Evolutionary conservation across 352 stramenopile species (phyloP).

Genomic region (Phytophthora multivora): DNA sequence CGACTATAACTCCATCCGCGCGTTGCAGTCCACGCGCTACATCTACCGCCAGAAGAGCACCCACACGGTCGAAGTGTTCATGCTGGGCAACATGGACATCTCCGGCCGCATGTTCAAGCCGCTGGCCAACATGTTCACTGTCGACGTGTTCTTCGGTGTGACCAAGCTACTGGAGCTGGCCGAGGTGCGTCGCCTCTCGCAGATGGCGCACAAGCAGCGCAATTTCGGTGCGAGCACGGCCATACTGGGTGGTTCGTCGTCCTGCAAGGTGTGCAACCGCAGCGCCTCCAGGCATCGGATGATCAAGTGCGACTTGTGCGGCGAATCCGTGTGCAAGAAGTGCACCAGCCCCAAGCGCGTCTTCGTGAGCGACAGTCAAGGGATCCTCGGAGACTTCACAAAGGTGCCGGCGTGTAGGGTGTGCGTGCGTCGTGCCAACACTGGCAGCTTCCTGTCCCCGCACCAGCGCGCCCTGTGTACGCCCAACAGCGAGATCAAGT

Average conservation of each 20-base stretch:
- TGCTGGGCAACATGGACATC: constrained; percentile 59
- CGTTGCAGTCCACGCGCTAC: constrained; percentile 55
- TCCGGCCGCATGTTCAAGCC: constrained; percentile 45
- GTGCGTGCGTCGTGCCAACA: constrained; percentile 48
- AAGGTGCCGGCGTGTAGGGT: constrained; percentile 47
- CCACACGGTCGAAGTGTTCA: constrained; percentile 63
- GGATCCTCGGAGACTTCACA: constrained; percentile 50
- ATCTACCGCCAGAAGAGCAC: constrained; percentile 62
- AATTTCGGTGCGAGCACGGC: constrained; percentile 23
- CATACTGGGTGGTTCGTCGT: constrained; percentile 17
- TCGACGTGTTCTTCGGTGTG: constrained; percentile 52
- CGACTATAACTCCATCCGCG: constrained; percentile 57
- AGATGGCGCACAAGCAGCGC: constrained; percentile 49
- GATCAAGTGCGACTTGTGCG: constrained; percentile 53
- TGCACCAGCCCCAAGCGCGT: constrained; percentile 51
- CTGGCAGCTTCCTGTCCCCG: constrained; percentile 25
- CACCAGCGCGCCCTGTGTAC: constrained; percentile 28
- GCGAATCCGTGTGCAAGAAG: constrained; percentile 48
- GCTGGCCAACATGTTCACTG: constrained; percentile 46
- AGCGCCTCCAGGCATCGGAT: constrained; percentile 41
- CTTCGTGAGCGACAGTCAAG: constrained; percentile 45
- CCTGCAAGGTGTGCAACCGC: constrained; percentile 44
- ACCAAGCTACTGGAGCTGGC: constrained; percentile 52
- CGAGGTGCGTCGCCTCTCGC: constrained; percentile 59
- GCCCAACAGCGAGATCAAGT: constrained; percentile 13